Evolutionary conservation across 257 asterid genomes (phyloP).

Genomic region (Petunia secreta): DNA sequence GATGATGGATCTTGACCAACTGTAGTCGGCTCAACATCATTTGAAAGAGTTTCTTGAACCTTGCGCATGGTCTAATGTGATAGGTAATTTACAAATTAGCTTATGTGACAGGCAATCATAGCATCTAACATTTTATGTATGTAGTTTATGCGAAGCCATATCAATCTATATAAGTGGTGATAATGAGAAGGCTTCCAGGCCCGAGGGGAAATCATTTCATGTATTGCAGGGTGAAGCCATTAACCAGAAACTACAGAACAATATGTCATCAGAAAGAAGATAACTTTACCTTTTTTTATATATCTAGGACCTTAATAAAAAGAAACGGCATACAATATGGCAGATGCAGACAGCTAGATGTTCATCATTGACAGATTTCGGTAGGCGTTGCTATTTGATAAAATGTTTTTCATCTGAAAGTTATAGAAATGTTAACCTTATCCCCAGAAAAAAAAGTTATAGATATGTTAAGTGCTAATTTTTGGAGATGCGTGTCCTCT

Average conservation of each 20-base stretch:
- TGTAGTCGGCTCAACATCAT: conserved; percentile 43
- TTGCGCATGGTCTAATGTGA: conserved; percentile 86
- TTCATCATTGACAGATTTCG: not conserved
- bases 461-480: not conserved
- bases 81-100: conserved; percentile 40
- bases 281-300: not conserved
- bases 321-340: conserved; percentile 8
- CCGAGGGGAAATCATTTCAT: not conserved
- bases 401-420: not conserved
- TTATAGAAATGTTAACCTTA: too few relatives aligned
- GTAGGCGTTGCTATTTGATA: not conserved
- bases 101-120: conserved; percentile 22
- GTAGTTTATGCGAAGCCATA: not conserved
- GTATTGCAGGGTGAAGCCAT: not conserved
- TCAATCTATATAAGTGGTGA: conserved; percentile 10
- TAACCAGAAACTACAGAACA: not conserved
- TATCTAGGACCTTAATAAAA: not conserved
- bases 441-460: not conserved
- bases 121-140: conserved; percentile 25
- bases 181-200: conserved; percentile 7
- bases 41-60: conserved; percentile 70
- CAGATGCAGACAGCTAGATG: not conserved
- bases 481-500: not conserved
- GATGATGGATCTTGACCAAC: conserved; percentile 54
- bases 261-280: not conserved